Percentiles rank a stretch among this genome's conserved stretches.
These are phyloP conservation scores for Ogataea salicorniae DNA, from an alignment of 805 yeast genomes.

Conservation along the genomic window DNA sequence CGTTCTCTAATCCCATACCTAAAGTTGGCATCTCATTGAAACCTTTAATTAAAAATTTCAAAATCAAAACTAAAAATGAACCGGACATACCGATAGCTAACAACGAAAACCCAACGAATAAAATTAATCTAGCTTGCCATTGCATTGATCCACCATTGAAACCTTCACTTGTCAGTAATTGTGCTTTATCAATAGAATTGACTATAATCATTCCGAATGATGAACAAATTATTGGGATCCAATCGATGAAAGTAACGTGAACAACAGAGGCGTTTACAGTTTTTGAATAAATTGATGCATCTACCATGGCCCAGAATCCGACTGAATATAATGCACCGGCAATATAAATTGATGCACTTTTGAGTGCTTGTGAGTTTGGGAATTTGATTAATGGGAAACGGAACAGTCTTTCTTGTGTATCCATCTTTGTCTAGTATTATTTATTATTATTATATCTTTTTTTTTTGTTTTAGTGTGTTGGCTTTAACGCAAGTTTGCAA, in stretches of 20 bases:
- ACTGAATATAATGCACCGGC: constrained; percentile 74
- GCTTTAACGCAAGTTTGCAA: no score
- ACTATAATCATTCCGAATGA: constrained; percentile 84
- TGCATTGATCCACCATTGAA: constrained; percentile 47
- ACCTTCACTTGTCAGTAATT: constrained; percentile 28
- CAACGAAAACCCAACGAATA: constrained; percentile 88
- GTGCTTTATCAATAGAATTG: constrained; percentile 65
- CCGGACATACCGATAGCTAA: constrained; percentile 95
- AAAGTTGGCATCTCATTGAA: constrained; percentile 76
- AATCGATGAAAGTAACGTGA: constrained; percentile 87
- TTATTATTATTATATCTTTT: not conserved
- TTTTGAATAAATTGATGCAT: constrained; percentile 81
- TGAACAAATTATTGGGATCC: constrained; percentile 91
- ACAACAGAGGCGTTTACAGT: constrained; percentile 80
- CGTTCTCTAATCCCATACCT: constrained; percentile 91
- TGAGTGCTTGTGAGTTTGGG: constrained; percentile 65
- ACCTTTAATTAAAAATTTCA: constrained; percentile 77
- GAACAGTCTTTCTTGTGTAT: constrained; percentile 47
- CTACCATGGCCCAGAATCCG: constrained; percentile 87
- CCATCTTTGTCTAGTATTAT: not conserved
- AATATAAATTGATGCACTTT: constrained; percentile 72
- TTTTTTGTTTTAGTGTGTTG: no score
- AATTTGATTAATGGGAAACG: constrained; percentile 58
- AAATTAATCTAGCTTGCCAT: constrained; percentile 90
- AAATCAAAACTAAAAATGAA: constrained; percentile 77